Evolutionary conservation across 192 early-diverging fungal species (phyloP).

Genomic region (Podila epigama): DNA sequence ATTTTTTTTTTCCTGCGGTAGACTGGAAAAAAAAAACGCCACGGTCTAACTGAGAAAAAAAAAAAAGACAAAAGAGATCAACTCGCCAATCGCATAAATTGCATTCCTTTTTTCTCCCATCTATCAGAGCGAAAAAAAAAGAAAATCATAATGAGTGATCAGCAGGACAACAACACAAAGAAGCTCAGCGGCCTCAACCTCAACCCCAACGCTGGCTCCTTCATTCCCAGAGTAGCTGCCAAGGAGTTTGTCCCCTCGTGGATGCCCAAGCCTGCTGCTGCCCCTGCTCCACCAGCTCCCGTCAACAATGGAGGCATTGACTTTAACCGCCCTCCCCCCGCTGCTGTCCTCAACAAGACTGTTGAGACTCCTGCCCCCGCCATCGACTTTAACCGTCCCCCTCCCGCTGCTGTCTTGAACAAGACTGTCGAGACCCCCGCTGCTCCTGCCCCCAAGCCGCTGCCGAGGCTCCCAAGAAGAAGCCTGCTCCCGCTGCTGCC

Average conservation of each 20-base stretch:
- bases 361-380: slow-evolving; percentile 24
- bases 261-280: slow-evolving; percentile 53
- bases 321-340: slow-evolving; percentile 33
- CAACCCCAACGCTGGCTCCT: slow-evolving; percentile 70
- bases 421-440: slow-evolving; percentile 35
- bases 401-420: slow-evolving; percentile 34
- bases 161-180: slow-evolving; percentile 39
- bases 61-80: too few relatives aligned
- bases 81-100: too few relatives aligned
- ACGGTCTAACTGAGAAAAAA: too few relatives aligned
- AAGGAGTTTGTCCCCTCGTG: slow-evolving; percentile 78
- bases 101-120: slow-evolving; percentile 1
- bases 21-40: too few relatives aligned
- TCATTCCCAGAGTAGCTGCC: slow-evolving; percentile 72
- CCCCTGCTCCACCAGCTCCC: slow-evolving; percentile 49
- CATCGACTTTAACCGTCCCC: slow-evolving; percentile 35
- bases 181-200: slow-evolving; percentile 63
- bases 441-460: slow-evolving; percentile 19
- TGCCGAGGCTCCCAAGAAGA: slow-evolving; percentile 9
- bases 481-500: slow-evolving; percentile 27
- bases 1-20: too few relatives aligned
- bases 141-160: slow-evolving; percentile 37
- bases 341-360: slow-evolving; percentile 41
- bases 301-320: slow-evolving; percentile 19
- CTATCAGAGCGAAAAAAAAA: neutral